A percentile compares a stretch with the other conserved stretches of the same genome.
These are phyloP conservation scores for Fagopyrum homotropicum DNA, from an alignment of 148 eudicot genomes.

Conservation along the genomic window DNA sequence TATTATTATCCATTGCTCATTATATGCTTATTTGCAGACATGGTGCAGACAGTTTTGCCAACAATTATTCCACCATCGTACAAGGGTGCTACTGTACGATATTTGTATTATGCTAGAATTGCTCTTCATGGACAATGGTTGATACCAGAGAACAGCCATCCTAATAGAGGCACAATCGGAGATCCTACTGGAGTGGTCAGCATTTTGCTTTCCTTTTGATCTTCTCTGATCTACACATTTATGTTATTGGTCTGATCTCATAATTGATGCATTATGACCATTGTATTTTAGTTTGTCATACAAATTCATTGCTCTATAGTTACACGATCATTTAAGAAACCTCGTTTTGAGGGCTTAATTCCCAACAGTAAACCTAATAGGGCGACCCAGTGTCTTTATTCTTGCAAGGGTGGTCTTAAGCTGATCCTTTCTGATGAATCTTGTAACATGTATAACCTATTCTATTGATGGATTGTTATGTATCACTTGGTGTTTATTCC, in stretches of 20 bases:
- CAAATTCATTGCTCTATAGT: background rate
- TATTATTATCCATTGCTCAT: background rate
- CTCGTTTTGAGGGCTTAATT: background rate
- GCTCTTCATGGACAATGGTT: conserved; percentile 59
- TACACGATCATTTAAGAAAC: background rate
- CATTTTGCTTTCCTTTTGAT: conserved; percentile 13
- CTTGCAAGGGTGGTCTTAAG: no score
- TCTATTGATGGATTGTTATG: background rate
- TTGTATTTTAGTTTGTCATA: background rate
- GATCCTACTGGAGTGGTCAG: conserved; percentile 56
- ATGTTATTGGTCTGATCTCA: background rate
- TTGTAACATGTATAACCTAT: background rate
- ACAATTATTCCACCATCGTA: conserved; percentile 81
- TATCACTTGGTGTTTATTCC: background rate
- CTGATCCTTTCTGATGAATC: background rate
- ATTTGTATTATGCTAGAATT: conserved; percentile 68
- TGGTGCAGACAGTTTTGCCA: conserved; percentile 72
- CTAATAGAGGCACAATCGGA: conserved; percentile 35
- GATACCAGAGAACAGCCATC: conserved; percentile 55
- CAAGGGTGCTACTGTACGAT: conserved; percentile 81
- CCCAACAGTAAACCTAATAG: no score
- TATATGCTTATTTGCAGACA: conserved; percentile 47
- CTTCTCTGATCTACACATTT: background rate
- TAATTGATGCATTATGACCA: background rate
- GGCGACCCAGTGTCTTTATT: no score